Base-by-base conservation (phyloP, 2,329 filamentous ascomycete genomes). In the Talaromyces sp. region DNA sequence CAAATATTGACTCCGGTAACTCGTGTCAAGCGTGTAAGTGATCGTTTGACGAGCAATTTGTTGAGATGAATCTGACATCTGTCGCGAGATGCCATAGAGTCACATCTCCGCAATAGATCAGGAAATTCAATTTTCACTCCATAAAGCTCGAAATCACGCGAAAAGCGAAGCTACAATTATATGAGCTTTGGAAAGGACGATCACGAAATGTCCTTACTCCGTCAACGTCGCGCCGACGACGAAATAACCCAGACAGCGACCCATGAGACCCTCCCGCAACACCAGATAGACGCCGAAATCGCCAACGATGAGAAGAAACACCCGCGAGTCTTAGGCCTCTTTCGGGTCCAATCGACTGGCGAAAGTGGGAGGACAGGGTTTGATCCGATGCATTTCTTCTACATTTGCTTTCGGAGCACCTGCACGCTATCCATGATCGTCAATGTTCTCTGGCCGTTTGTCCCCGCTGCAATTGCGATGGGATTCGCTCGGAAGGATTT, bases 381-480 rank as follows among this genome's bases (percentile, higher is more conserved):
- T 67, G 83, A 92, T 69, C 88, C 88, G 0, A 62, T 84, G 50
- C 82, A 86, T 62, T 90, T 92, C 73, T 70, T 91, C 37, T 80
- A 78, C 68, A 88, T 92, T 63, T 84, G 84, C 73, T 88, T 86
- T 77, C 81, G 78, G 60, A 91, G 89, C 52, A 86, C 86, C 35
- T 89, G 86, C 72, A 83, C 80, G 35, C 79, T 87, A 13, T 91
- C 89, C 9, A 84, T 84, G 73, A 73, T 83, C 60, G 88, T 90
- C 71, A 92, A 92, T 73, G 71, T 91, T 31, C 83, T 93, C 41
- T 93, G 90, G 90, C 90, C 90, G 5, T 82, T 91, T 66, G 90
- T 92, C 1, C 89, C 90, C 7, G 86, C 86, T 35, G 90, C 89
- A 19, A 87, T 93, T 69, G 87, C 82, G n/a, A 79, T 91, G 62